Evolutionary conservation across 805 yeast species (phyloP).

Genomic region (Yarrowia sp.): DNA sequence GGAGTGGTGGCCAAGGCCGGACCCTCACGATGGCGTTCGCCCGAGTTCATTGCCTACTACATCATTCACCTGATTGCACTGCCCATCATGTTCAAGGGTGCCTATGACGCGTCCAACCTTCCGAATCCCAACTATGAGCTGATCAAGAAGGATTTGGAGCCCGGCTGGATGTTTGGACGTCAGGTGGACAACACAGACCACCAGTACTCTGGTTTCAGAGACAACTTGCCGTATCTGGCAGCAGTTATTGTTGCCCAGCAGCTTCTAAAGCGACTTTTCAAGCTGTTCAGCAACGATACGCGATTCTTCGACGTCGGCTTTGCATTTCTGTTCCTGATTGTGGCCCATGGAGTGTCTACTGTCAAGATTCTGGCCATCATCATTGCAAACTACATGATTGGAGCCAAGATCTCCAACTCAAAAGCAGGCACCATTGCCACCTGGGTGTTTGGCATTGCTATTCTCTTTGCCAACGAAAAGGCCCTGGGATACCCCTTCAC

Average conservation of each 20-base stretch:
- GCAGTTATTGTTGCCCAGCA: slow-evolving; percentile 64
- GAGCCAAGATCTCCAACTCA: slow-evolving; percentile 12
- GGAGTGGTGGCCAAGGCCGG: slow-evolving; percentile 46
- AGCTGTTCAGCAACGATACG: slow-evolving; percentile 50
- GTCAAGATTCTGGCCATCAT: slow-evolving; percentile 68
- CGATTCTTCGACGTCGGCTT: slow-evolving; percentile 73
- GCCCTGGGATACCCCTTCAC: slow-evolving; percentile 63
- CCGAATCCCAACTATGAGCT: slow-evolving; percentile 71
- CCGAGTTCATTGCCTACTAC: slow-evolving; percentile 75
- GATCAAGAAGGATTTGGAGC: slow-evolving; percentile 65
- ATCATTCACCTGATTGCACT: slow-evolving; percentile 70
- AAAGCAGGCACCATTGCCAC: slow-evolving; percentile 47
- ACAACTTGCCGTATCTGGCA: slow-evolving; percentile 71
- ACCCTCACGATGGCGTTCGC: slow-evolving; percentile 72
- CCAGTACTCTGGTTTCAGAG: slow-evolving; percentile 87
- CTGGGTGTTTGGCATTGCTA: slow-evolving; percentile 83
- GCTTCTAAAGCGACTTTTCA: slow-evolving; percentile 54
- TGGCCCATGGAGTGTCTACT: slow-evolving; percentile 80
- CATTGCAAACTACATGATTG: slow-evolving; percentile 59
- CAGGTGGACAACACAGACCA: slow-evolving; percentile 82
- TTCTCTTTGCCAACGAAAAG: slow-evolving; percentile 78
- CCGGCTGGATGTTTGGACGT: slow-evolving; percentile 91
- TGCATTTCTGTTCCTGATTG: slow-evolving; percentile 71
- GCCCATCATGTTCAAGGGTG: slow-evolving; percentile 83
- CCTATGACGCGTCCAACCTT: slow-evolving; percentile 74